Evolutionary conservation across 2,329 filamentous ascomycete genomes (phyloP), one percentile per base, ranked within the genome.

Genomic region (Microdochium nivale): DNA sequence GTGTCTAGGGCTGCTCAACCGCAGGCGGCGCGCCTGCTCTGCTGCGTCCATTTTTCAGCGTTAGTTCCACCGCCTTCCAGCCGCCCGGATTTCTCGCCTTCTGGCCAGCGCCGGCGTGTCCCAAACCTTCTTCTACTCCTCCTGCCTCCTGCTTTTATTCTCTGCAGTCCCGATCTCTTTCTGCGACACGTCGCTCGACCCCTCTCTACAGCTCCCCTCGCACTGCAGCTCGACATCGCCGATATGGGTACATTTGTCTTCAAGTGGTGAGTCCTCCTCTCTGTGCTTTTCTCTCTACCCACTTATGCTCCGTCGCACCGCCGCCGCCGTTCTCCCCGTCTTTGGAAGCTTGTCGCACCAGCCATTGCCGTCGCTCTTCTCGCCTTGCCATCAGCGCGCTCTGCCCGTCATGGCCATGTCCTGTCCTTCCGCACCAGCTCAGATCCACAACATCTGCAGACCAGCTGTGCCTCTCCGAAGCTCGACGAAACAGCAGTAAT

Each of bases 191-290:
- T 21, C n/a, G 37, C 32, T n/a, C 30, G 47, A 50, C 46, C 47
- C 53, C 50, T 49, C 51, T 51, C 47, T 49, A 49, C 27, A 44
- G 32, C 46, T 46, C 47, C 43, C 27, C 47, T 52, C n/a, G 51
- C 49, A 51, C 51, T 35, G 50, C 49, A 47, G 14, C 48, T 30
- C 46, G 48, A 44, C 48, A 32, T 48, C 48, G 27, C 49, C 51
- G 50, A 43, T 30, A 85, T 86, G 81, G 83, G 80, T 62, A 84
- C 74, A 71, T 86, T 81, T 65, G 81, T 81, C 49, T 87, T 87
- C 74, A 83, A 78, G 68, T 87, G 84, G 84, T 87, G 71, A 71
- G 82, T 76, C 47, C 49, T 49, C 48, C 40, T 47, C 27, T 25
- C 14, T 49, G 49, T 50, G 52, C 46, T 43, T 49, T 50, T 25